phyloP scores from a whole-genome alignment of 148 eudicot genomes.

The Amaranthus palmeri region DNA sequence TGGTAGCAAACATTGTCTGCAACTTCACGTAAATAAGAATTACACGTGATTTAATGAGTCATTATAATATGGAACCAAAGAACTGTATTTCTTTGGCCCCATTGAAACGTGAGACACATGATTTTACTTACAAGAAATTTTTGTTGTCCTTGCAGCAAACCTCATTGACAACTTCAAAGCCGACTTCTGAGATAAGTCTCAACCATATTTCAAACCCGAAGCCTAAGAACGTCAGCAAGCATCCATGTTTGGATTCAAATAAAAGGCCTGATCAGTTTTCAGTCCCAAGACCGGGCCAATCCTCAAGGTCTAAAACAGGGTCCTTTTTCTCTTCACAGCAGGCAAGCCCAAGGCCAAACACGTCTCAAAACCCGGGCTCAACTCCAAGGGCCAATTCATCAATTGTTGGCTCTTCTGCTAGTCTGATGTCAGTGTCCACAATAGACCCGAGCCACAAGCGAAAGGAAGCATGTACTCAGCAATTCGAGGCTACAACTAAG shows the following conservation, averaged over 20 bases:
- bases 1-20: too few relatives aligned
- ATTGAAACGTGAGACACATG: not conserved
- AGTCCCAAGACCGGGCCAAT: not conserved
- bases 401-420: not conserved
- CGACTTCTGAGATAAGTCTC: not conserved
- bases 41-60: too few relatives aligned
- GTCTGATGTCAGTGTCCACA: not conserved
- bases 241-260: not conserved
- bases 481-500: not conserved
- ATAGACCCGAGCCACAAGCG: constrained; percentile 14
- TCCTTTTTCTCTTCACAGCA: not conserved
- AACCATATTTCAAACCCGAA: not conserved
- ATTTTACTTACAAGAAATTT: not conserved
- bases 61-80: too few relatives aligned
- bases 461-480: constrained; percentile 15
- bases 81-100: too few relatives aligned
- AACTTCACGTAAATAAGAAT: too few relatives aligned
- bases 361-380: not conserved
- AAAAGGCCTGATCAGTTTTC: not conserved
- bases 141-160: constrained; percentile 11
- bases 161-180: not conserved
- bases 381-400: not conserved
- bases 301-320: not conserved
- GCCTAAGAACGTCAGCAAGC: not conserved
- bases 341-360: not conserved